Conservation (phyloP, 1,284 basidiomycete genomes). For the Ceratobasidium sp. region DNA sequence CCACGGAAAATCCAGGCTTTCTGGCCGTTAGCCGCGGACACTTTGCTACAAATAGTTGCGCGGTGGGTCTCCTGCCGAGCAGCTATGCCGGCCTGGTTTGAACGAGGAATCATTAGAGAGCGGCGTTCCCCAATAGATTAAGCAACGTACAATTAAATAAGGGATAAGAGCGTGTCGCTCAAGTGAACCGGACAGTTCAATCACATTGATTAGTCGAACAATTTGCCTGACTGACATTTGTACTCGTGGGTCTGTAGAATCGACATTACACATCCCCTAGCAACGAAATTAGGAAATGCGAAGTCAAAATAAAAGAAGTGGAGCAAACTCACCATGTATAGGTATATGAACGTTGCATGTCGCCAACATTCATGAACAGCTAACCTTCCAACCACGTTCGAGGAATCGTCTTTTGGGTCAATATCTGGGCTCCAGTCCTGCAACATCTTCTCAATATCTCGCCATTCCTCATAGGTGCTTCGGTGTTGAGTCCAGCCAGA, state of each 20-base stretch:
- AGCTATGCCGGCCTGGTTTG: slow-evolving; percentile 5
- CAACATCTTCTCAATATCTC: background rate
- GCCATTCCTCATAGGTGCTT: background rate
- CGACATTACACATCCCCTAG: slow-evolving; percentile 4
- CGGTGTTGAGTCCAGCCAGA: background rate
- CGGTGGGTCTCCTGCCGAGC: slow-evolving; percentile 12
- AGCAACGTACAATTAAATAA: background rate
- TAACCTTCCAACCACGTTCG: background rate
- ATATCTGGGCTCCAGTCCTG: background rate
- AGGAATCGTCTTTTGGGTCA: background rate
- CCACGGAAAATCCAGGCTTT: background rate
- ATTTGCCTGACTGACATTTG: background rate
- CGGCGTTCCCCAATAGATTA: too few species aligned
- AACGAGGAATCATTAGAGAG: background rate
- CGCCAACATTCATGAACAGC: slow-evolving; percentile 19
- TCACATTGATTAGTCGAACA: background rate
- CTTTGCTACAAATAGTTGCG: background rate
- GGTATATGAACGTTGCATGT: slow-evolving; percentile 2
- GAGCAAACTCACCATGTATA: slow-evolving; percentile 7
- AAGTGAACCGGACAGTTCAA: background rate
- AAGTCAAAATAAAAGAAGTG: background rate
- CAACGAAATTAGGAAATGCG: background rate
- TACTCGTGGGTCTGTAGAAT: slow-evolving; percentile 8
- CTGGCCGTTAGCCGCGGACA: background rate
- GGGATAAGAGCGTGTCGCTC: background rate